Evolutionary conservation across 164 flowering plant species (phyloP), one percentile per base, ranked within the genome.

Genomic region (Echeveria elegans): DNA sequence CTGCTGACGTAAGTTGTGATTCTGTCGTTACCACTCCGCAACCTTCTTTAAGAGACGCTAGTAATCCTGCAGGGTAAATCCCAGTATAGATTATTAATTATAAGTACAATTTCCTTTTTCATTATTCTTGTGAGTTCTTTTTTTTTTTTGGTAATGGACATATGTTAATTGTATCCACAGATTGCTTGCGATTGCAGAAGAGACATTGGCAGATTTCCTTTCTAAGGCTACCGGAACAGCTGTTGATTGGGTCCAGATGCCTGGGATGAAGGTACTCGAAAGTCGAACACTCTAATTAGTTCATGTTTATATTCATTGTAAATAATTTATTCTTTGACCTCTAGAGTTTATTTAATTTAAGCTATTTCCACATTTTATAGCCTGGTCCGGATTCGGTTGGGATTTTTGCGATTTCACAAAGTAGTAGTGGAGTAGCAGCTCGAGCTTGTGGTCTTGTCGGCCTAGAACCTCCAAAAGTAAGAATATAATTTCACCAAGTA

Each of bases 381-480:
- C 90, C 93, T 88, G 93, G 93, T 88, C 94, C 94, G 90, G 94
- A 88, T 86, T 88, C 89, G 82, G 86, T 88, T 84, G 90, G 94
- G 77, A 86, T 88, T 67, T 87, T 86, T 78, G 86, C 86, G 72
- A 85, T 88, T 78, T 88, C 94, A 70, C 88, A 84, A 68, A 79
- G 82, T 75, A 84, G 94, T 74, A 81, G 85, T 75, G 90, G 90
- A 77, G 94, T 88, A 82, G 94, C 94, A 71, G 94, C 94, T 74
- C 78, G 94, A 75, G 94, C 90, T 72, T 88, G 94, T 43, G 94
- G 94, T 83, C 80, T 88, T 65, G 90, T 86, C 21, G 79, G 87
- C 77, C 77, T 88, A 77, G 94, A 88, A 74, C 94, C 90, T 59
- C 71, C 80, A 29, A 88, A 86, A 88, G 93, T 86, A 73, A 59